Evolutionary conservation across 345 rosid species (phyloP), one percentile per base, ranked within the genome.

Genomic region (Eutrema yunnanense): DNA sequence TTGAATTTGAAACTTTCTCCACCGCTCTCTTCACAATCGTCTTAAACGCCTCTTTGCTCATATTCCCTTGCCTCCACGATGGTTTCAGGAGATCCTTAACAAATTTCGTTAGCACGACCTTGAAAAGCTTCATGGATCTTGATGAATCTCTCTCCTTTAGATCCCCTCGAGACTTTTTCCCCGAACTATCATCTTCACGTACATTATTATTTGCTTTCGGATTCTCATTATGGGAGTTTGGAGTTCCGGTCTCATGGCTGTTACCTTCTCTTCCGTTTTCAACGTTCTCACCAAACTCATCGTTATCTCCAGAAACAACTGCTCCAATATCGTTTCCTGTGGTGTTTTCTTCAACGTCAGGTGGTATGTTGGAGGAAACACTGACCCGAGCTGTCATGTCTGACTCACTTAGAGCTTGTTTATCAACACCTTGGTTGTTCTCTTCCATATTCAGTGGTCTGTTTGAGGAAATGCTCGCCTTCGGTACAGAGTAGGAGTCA

Each of bases 1-100:
- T 86, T 52, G 96, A 89, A 49, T 87, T 91, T 6, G 92, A 76
- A 4, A 91, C 98, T 73, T 94, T 94, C 41, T 91, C 98, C 41
- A 94, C 96, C 2, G 85, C 87, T 80, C 92, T 91, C 85, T 91
- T 91, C 58, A 91, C 96, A 47, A 94, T 87, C 36, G 90, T 94
- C 82, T 94, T 94, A 65, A 89, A 94, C 43, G 96, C 90, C 73
- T 94, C 97, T 81, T 89, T 94, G 82, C 97, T 94, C 96, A 94
- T 91, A 73, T 88, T 86, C 73, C 98, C 96, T 74, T 94, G 92
- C 48, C 82, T 81, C 98, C 97, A 94, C 3, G 96, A 88, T 1
- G 98, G 98, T 84, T 84, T 90, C 51, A 91, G 78, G 79, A 88
- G 83, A 68, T 86, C 98, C 82, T 94, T 94, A n/a, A 94, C 97